Base-by-base conservation (phyloP, 176 grass and related monocot genomes). In the Melocanna baccifera region DNA sequence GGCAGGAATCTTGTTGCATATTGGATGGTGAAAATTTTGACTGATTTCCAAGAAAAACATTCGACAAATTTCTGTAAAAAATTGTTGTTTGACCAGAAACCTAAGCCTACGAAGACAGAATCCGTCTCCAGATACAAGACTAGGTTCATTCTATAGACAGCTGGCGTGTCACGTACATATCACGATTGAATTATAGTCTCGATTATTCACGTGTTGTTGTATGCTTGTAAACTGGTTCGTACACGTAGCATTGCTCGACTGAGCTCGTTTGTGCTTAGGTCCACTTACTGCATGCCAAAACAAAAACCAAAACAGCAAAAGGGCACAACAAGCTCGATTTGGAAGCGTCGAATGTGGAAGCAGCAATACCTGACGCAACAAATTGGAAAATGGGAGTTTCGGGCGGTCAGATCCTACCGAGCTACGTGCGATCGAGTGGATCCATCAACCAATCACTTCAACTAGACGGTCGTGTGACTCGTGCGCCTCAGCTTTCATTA, bases 271-370 rank as follows among this genome's bases (percentile, higher is more conserved):
- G 20, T 71, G 84, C 65, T 23, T 29, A 30, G 1, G 40, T 71
- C 26, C 55, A 65, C 58, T 56, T 59, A 56, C 7, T 50, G 55
- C 46, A 2, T 51, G 48, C 12, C 39, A 43, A 29, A 68, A 23
- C 50, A 43, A 13, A 58, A 46, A 32, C 36, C 42, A 36, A 1
- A 37, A 66, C 69, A 18, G 18, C 26, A 7, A 46, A 59, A 78
- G 6, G 48, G 46, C 76, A 66, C 8, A 43, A 4, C 26, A 65
- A 23, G 70, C 62, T 82, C 52, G 71, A 87, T 82, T 82, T 82
- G 79, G 78, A 82, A 82, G 71, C 78, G 79, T 87, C 86, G 29
- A 82, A 87, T 87, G 79, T 81, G 71, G 86, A 81, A 50, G 71
- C 13, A 58, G 39, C 77, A 81, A n/a, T n/a, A 56, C 20, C 53